These are phyloP conservation scores for Sphenostylis stenocarpa DNA, from an alignment of 306 rosid genomes.

Conservation along the genomic window DNA sequence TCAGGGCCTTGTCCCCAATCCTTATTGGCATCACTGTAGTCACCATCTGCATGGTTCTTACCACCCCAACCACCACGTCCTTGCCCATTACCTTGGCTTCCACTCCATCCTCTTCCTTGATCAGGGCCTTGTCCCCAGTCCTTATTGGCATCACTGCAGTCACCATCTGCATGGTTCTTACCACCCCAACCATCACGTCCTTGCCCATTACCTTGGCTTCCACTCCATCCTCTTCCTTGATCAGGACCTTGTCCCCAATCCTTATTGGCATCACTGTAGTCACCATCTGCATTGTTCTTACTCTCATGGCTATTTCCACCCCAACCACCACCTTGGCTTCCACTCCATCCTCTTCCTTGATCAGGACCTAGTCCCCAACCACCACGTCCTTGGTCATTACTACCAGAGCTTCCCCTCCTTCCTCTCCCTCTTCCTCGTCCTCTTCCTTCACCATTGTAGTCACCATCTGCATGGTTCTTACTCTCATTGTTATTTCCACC, in stretches of 20 bases:
- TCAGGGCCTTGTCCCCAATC: not conserved
- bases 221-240: slow-evolving; percentile 7
- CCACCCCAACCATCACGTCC: slow-evolving; percentile 23
- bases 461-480: not conserved
- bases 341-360: slow-evolving; percentile 7
- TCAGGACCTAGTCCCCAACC: not conserved
- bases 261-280: not conserved
- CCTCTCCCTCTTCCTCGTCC: no score
- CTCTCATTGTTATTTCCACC: not conserved
- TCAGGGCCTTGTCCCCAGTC: not conserved
- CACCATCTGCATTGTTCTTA: not conserved
- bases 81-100: slow-evolving; percentile 6
- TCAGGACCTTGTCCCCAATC: not conserved
- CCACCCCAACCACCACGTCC: slow-evolving; percentile 23
- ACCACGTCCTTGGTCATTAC: slow-evolving; percentile 6
- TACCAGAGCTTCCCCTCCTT: not conserved
- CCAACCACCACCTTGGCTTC: slow-evolving; percentile 19
- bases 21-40: not conserved
- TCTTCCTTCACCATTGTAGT: not conserved
- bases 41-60: not conserved
- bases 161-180: not conserved
- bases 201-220: slow-evolving; percentile 6
- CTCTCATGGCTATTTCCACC: no score
- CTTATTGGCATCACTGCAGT: not conserved
- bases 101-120: slow-evolving; percentile 7